phyloP scores from a whole-genome alignment of 805 yeast genomes.

The Monosporozyma siamensis region DNA sequence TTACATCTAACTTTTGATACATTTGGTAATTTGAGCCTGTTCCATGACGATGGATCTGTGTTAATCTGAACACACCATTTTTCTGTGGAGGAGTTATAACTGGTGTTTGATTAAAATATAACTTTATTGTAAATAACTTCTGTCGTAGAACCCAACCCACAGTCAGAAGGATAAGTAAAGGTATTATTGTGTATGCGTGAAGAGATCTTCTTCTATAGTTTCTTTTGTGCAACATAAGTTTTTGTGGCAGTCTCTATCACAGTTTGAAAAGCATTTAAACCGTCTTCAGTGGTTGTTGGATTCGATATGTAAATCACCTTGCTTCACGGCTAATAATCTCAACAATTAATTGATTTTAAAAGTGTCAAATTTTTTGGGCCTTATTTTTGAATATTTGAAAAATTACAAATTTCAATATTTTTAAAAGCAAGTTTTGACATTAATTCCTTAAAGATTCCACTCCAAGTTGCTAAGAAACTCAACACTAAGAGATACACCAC shows the following conservation, averaged over 20 bases:
- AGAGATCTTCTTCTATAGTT: neutral
- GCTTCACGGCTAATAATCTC: neutral
- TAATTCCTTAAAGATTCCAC: too few relatives aligned
- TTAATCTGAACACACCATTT: conserved; percentile 11
- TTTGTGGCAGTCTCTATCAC: neutral
- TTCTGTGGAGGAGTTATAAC: neutral
- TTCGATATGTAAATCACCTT: too few relatives aligned
- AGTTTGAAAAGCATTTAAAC: too few relatives aligned
- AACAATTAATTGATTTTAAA: neutral
- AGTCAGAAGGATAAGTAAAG: neutral
- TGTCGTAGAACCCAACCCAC: neutral
- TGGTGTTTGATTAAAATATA: neutral
- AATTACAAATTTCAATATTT: neutral
- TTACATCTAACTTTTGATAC: conserved; percentile 18
- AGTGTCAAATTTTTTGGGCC: too few relatives aligned
- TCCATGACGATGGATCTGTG: conserved; percentile 21
- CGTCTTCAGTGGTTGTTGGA: too few relatives aligned
- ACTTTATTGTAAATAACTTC: neutral
- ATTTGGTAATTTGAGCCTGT: conserved; percentile 8
- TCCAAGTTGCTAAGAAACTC: too few relatives aligned
- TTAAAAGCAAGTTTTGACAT: too few relatives aligned
- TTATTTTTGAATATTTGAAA: too few relatives aligned
- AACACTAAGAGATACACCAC: too few relatives aligned
- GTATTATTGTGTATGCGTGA: neutral
- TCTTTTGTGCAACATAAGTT: neutral